Evolutionary conservation across 2,329 filamentous ascomycete genomes (phyloP), one percentile per base, ranked within the genome.

Genomic region (Aspergillus pseudoterreus): DNA sequence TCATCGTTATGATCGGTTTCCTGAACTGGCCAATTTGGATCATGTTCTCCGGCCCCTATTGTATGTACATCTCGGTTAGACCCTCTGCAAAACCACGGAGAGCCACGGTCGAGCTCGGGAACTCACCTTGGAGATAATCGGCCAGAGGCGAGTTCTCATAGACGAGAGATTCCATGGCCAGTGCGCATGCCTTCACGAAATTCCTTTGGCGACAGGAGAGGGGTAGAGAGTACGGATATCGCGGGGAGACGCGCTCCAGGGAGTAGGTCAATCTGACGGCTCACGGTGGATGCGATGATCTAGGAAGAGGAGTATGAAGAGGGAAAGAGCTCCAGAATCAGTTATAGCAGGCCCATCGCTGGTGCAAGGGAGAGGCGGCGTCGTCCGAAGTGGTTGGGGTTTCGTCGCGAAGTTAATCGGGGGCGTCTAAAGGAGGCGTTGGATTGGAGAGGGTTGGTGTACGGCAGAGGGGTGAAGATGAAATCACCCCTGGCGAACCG

Each of bases 101-200:
- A 17, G 9, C 47, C 17, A 50, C 17, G 22, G 22, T 19, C 4
- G 17, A 15, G 12, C 35, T 52, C 41, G 17, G 14, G 43, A 51
- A 72, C 78, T 65, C 73, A 94, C 92, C 91, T 83, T 92, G 86
- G 63, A 96, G 84, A 75, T 94, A 94, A 66, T 88, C 85, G 68
- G 90, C 91, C 74, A 96, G 80, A 63, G 92, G 92, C 69, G 89
- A 88, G 75, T 91, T 85, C 75, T 94, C 84, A 74, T 88, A 88
- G 63, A 96, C 84, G 64, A 96, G 80, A 66, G 88, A 84, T 81
- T 96, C 92, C 92, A 96, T 94, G 71, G 63, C 72, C 59, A 54
- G 53, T 53, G 57, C 58, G 61, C 69, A 71, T 69, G 60, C 66
- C 65, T 62, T 53, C 46, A 36, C 27, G 35, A 15, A 41, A 33